These are phyloP conservation scores for Cercospora sp. DNA, from an alignment of 2,329 filamentous ascomycete genomes.

Conservation along the genomic window DNA sequence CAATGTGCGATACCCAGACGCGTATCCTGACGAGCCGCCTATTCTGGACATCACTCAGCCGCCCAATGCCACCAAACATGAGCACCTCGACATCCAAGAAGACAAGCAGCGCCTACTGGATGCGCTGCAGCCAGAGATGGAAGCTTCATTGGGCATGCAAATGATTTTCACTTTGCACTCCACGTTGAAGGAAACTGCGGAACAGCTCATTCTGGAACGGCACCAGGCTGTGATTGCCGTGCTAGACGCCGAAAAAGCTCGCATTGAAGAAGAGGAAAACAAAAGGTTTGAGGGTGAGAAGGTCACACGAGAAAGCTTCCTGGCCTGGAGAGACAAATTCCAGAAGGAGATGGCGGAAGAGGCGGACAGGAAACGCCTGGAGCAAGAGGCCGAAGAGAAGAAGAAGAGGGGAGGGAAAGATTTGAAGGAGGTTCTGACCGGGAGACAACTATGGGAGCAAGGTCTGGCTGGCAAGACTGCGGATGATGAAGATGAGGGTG, in stretches of 20 bases:
- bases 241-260: conserved; percentile 56
- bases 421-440: conserved; percentile 80
- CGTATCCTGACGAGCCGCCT: conserved; percentile 86
- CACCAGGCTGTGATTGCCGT: conserved; percentile 61
- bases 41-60: conserved; percentile 75
- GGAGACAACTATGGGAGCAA: conserved; percentile 53
- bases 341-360: conserved; percentile 76
- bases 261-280: conserved; percentile 87
- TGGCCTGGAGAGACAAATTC: conserved; percentile 79
- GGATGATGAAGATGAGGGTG: conserved; percentile 70
- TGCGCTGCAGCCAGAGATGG: conserved; percentile 70
- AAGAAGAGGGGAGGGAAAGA: conserved; percentile 55
- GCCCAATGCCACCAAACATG: conserved; percentile 68
- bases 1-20: conserved; percentile 83
- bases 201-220: conserved; percentile 76
- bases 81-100: conserved; percentile 74
- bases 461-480: conserved; percentile 60
- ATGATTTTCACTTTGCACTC: conserved; percentile 95
- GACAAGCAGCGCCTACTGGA: conserved; percentile 76
- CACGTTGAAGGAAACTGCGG: conserved; percentile 85
- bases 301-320: conserved; percentile 83
- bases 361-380: conserved; percentile 56
- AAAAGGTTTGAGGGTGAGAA: conserved; percentile 90
- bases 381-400: conserved; percentile 71
- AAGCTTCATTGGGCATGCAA: conserved; percentile 94